Conservation (phyloP, 2,329 filamentous ascomycete species). For the Pseudohalonectria lignicola region DNA sequence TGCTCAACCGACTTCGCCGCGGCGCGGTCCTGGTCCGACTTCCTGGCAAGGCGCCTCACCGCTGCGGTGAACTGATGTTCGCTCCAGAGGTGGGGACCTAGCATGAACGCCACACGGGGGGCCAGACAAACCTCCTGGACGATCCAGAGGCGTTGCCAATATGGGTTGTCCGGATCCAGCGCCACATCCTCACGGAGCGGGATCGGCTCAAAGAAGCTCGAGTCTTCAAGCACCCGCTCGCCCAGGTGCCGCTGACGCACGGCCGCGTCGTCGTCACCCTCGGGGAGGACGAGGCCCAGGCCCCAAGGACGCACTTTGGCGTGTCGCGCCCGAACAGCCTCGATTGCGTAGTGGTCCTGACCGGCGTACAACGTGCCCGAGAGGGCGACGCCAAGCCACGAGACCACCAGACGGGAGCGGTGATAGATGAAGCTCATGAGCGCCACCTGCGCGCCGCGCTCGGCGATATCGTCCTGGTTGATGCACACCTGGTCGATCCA, state of each 20-base stretch:
- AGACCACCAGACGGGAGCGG: constrained; percentile 3
- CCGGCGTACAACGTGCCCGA: background rate
- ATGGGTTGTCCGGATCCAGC: constrained; percentile 5
- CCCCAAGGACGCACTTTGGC: background rate
- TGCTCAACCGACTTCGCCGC: background rate
- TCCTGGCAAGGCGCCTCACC: background rate
- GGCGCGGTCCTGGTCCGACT: background rate
- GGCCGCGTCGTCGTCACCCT: too few species aligned
- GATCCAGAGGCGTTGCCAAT: constrained; percentile 10
- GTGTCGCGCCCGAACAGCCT: background rate
- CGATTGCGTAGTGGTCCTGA: background rate
- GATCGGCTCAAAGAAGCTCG: background rate
- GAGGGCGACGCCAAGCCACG: constrained; percentile 4
- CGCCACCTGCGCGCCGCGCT: background rate
- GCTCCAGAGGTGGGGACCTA: constrained; percentile 5
- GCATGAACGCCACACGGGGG: constrained; percentile 4
- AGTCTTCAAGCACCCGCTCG: too few species aligned
- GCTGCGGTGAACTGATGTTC: constrained; percentile 3
- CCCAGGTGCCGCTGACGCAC: too few species aligned
- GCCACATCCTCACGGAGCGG: background rate
- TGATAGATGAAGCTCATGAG: constrained; percentile 2
- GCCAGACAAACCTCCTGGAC: constrained; percentile 10
- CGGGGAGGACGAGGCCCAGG: too few species aligned
- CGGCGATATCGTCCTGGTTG: background rate
- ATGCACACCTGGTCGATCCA: background rate